Conservation (phyloP, 2,329 filamentous ascomycete species). For the Colletotrichum echinochloae region DNA sequence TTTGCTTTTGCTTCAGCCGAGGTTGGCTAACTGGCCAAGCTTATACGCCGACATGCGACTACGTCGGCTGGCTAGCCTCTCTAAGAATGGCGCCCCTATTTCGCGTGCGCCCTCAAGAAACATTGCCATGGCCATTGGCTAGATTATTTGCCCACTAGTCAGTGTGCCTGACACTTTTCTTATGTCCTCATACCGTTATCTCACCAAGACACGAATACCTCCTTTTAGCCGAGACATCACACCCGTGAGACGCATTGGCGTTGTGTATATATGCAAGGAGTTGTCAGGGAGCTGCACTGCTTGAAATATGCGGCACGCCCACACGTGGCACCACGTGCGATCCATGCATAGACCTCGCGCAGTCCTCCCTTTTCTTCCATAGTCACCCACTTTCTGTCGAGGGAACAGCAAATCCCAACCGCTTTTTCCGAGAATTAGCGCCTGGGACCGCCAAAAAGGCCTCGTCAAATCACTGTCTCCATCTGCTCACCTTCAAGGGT, state of each 20-base stretch:
- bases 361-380: background rate
- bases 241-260: background rate
- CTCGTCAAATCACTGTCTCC: background rate
- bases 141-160: background rate
- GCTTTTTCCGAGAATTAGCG: background rate
- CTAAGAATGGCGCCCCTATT: background rate
- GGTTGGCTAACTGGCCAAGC: background rate
- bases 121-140: background rate
- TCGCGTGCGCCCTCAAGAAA: background rate
- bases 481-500: background rate
- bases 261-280: background rate
- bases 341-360: background rate
- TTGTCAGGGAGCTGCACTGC: background rate
- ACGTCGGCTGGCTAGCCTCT: background rate
- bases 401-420: background rate
- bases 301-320: constrained; percentile 10
- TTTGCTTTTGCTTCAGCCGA: background rate
- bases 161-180: background rate
- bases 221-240: constrained; percentile 4
- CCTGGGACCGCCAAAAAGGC: background rate
- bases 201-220: background rate
- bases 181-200: background rate
- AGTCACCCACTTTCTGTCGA: background rate
- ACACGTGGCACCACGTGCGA: constrained; percentile 5
- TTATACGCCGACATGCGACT: background rate